Conservation (phyloP, 108 stramenopile species). For the Stephanodiscus triporus region DNA sequence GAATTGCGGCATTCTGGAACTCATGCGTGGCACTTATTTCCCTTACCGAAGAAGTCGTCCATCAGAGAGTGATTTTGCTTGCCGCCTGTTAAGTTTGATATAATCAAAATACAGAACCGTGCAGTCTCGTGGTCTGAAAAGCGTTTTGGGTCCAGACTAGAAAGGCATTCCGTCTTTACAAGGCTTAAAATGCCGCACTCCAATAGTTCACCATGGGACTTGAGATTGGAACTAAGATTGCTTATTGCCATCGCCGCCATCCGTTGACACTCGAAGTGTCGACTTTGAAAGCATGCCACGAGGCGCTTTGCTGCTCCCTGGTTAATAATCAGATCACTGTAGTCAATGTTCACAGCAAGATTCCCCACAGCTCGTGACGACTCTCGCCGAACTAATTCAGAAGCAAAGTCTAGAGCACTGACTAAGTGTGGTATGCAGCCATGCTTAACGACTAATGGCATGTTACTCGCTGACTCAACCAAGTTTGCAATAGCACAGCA, state of each 20-base stretch:
- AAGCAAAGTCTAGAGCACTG: constrained; percentile 49
- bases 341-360: constrained; percentile 80
- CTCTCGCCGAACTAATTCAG: constrained; percentile 65
- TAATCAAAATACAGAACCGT: constrained; percentile 71
- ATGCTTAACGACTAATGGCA: constrained; percentile 63
- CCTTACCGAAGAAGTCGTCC: constrained; percentile 49
- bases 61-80: constrained; percentile 58
- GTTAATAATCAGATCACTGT: constrained; percentile 62
- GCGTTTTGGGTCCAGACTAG: constrained; percentile 70
- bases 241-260: constrained; percentile 76
- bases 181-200: constrained; percentile 61
- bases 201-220: constrained; percentile 66
- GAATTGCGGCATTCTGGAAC: background rate
- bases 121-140: constrained; percentile 74
- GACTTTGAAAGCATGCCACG: constrained; percentile 61
- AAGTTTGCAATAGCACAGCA: constrained; percentile 87
- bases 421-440: constrained; percentile 71
- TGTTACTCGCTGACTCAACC: constrained; percentile 72
- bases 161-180: constrained; percentile 51
- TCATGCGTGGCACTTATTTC: background rate
- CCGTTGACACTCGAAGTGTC: constrained; percentile 52
- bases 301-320: constrained; percentile 57
- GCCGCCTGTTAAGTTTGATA: constrained; percentile 69
- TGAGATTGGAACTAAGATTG: constrained; percentile 68
- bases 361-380: constrained; percentile 82